Evolutionary conservation across 495 filamentous ascomycete genomes (phyloP), one percentile per base, ranked within the genome.

Genomic region (Daldinia childiae): DNA sequence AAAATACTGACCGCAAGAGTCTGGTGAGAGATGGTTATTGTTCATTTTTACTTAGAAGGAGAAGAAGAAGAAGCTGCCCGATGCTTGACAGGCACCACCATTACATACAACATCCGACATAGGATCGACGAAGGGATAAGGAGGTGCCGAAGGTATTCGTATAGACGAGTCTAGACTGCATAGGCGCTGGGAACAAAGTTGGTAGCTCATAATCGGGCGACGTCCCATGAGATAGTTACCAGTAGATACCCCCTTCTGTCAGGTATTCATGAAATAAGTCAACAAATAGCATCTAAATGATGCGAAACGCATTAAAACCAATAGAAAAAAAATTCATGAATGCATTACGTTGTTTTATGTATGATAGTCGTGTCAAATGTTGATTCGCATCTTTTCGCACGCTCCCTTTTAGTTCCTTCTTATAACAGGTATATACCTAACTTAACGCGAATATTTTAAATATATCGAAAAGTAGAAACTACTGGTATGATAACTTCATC

Each of bases 71-170:
- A 50, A 58, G 62, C 58, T 41, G 50, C 58, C 58, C 66, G 36
- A 66, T 14, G 62, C 52, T 48, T 43, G 62, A 69, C 43, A 60
- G 43, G 43, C 43, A 58, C 52, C 38, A 39, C 34, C 39, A 34
- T 50, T 39, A 39, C 62, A 73, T 63, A 56, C 68, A 45, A 50
- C 32, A 62, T 58, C 62, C 66, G 66, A 69, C 61, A 73, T 54
- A 57, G 66, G 26, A 58, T 56, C 29, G 62, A 73, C 29, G 61
- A 66, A 51, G 62, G 48, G 45, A 8, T n/a, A 56, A 34, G 55
- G 24, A 48, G 41, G 43, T 17, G 58, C 62, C 52, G 26, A 62
- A 58, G 15, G 62, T 66, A 19, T 43, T 66, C 41, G 43, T 45
- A 21, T 29, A 50, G 58, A 58, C 50, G 58, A 60, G 58, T 54